Base-by-base conservation (phyloP, 1,139 yeast genomes). In the Yamadazyma membranifaciens region DNA sequence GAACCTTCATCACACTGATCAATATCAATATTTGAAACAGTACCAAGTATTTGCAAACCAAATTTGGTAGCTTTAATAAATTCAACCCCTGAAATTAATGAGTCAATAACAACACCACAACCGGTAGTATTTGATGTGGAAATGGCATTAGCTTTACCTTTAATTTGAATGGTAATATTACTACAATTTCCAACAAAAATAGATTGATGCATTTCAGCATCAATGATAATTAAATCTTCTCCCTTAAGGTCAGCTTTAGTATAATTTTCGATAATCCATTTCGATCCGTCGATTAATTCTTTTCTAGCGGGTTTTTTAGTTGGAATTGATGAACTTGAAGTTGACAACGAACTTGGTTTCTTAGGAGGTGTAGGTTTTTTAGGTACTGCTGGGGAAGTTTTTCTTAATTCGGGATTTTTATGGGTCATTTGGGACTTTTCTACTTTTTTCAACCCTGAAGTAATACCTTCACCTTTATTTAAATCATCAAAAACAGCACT, bases 361-460 rank as follows among this genome's bases (percentile, higher is more conserved):
- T 83, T 86, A 39, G 95, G 94, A 28, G 81, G 83, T 4, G 69
- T 63, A 3, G 82, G 80, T 15, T 73, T 65, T 51, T 77, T 78
- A 52, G 76, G 74, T 5, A 58, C 50, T 10, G 59, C 42, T 2
- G 64, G 54, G 3, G 70, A 64, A 3, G 73, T 62, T 9, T 72
- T 75, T 57, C 95, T 83, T 52, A 88, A 70, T 33, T 73, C 83
- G 4, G 97, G 97, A 63, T 89, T 89, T 67, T 89, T 91, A 65
- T 89, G 97, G 26, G 96, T 88, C 94, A 87, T 88, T 65, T 89
- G 87, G 14, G 95, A 84, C 65, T 81, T 87, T 52, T 89, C 97
- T 34, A 92, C 98, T 64, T 92, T 92, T 60, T 84, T 87, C 54
- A 94, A 79, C 4, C 89, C 87, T 24, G 91, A 71, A 2, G 98